Base-by-base conservation (phyloP, 495 filamentous ascomycete species). In the Mytilinidion resinicola region DNA sequence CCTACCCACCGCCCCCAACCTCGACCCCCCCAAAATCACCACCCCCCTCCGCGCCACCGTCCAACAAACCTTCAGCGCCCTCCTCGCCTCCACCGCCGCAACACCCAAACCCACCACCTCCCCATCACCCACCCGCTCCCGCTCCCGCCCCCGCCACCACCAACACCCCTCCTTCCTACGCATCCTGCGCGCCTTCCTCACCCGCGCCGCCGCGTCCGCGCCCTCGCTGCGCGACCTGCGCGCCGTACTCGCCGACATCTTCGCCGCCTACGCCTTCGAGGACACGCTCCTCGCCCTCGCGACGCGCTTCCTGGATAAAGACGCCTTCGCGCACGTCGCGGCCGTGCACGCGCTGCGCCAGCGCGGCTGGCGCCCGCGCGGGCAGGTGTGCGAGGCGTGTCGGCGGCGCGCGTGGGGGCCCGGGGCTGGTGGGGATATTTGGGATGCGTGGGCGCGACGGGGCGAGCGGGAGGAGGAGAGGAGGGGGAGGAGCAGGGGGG, bases 211-310 rank as follows among this genome's bases (percentile, higher is more conserved):
- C 89, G 1, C 74, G 77, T 84, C 87, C 25, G 95, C 92, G 1
- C 90, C 93, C 0, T 92, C 87, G 25, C 81, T 97, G 0, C 85
- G 88, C 4, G 91, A 97, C 66, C 77, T 98, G 11, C 86, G 95
- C 21, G 79, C 82, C 42, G 91, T 96, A 1, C 80, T 98, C 3
- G 77, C 83, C 1, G 89, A 89, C 7, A 90, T 98, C 46, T 98
- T 98, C 71, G 85, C 92, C 1, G 91, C 95, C 0, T 97, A 98
- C 66, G 84, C 90, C 0, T 96, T 96, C 69, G 95, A 97, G 69
- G 85, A 89, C 64, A 88, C 87, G 4, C 86, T 98, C 11, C 78
- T 97, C 17, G 77, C 81, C 1, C 82, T 98, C 12, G 89, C 95
- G 10, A 92, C 91, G 70, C 80, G 83, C 15, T 82, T 98, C 59